Percentiles rank a stretch among this genome's conserved stretches.
These are phyloP conservation scores for Phytophthora fragariae DNA, from an alignment of 352 stramenopile genomes.

Conservation along the genomic window DNA sequence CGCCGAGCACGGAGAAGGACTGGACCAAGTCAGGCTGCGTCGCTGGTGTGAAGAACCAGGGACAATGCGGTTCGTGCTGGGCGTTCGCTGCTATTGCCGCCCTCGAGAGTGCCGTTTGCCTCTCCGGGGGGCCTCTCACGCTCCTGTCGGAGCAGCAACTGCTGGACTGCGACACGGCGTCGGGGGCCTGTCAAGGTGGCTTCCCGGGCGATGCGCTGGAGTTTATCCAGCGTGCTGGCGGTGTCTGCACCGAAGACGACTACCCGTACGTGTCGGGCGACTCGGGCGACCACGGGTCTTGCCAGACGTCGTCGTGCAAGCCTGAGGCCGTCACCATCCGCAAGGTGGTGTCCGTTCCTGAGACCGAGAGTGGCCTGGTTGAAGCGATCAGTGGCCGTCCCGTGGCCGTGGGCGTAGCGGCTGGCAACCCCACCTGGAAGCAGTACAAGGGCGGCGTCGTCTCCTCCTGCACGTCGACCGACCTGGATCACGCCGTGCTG, in stretches of 20 bases:
- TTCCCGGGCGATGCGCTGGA: conserved; percentile 88
- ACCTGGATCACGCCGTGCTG: conserved; percentile 98
- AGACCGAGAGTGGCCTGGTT: conserved; percentile 85
- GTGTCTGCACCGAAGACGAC: conserved; percentile 75
- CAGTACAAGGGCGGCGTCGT: conserved; percentile 97
- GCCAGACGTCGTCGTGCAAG: conserved; percentile 44
- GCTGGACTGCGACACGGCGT: conserved; percentile 88
- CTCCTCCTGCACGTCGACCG: conserved; percentile 71
- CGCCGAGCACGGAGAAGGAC: conserved; percentile 44
- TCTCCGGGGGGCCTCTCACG: conserved; percentile 74
- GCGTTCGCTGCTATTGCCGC: conserved; percentile 94
- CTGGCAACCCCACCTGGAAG: conserved; percentile 96
- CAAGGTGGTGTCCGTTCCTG: conserved; percentile 62
- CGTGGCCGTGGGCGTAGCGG: conserved; percentile 95
- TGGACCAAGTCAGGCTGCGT: conserved; percentile 74
- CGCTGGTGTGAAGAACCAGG: conserved; percentile 95
- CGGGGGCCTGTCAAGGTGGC: conserved; percentile 91
- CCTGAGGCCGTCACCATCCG: conserved; percentile 43
- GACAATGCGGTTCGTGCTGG: conserved; percentile 98
- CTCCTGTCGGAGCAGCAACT: conserved; percentile 95
- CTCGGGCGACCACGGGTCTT: conserved; percentile 40
- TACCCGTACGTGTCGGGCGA: conserved; percentile 87
- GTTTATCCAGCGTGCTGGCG: conserved; percentile 86
- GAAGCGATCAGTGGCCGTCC: conserved; percentile 91
- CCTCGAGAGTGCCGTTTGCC: conserved; percentile 91